Conservation (phyloP, 163 green algal genomes). For the Scenedesmus sp. region DNA sequence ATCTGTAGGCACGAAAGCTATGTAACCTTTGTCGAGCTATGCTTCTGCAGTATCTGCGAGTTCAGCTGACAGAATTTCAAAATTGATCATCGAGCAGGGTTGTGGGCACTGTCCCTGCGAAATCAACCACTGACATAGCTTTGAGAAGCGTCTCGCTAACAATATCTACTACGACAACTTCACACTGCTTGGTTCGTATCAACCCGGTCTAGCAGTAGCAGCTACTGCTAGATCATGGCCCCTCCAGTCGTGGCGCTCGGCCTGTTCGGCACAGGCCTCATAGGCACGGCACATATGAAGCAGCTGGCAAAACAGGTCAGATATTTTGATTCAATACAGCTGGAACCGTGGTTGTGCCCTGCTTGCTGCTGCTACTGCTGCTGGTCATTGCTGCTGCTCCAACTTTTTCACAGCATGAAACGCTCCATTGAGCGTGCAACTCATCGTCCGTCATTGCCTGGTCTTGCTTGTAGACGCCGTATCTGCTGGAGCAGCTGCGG, state of each 20-base stretch:
- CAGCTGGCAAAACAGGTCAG: slow-evolving; percentile 83
- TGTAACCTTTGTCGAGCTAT: no score
- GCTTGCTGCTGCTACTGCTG: not conserved
- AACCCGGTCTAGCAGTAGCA: not conserved
- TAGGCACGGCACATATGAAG: slow-evolving; percentile 82
- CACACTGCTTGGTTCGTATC: not conserved
- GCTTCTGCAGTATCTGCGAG: no score
- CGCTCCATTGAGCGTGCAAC: not conserved
- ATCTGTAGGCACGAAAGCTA: no score
- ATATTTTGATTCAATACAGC: not conserved
- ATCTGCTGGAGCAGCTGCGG: slow-evolving; percentile 73
- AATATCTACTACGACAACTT: no score
- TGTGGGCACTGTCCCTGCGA: not conserved
- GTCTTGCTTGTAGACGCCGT: slow-evolving; percentile 54
- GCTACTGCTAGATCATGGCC: not conserved
- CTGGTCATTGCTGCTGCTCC: slow-evolving; percentile 20
- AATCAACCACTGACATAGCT: not conserved
- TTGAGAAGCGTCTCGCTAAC: no score
- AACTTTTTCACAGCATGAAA: no score
- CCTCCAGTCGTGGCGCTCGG: slow-evolving; percentile 62
- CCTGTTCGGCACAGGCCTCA: slow-evolving; percentile 84
- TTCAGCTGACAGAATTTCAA: no score
- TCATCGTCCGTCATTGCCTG: not conserved
- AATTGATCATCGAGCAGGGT: not conserved
- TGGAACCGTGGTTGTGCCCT: slow-evolving; percentile 3